phyloP scores from a whole-genome alignment of 805 yeast genomes.

The Cyberlindnera meyerae region DNA sequence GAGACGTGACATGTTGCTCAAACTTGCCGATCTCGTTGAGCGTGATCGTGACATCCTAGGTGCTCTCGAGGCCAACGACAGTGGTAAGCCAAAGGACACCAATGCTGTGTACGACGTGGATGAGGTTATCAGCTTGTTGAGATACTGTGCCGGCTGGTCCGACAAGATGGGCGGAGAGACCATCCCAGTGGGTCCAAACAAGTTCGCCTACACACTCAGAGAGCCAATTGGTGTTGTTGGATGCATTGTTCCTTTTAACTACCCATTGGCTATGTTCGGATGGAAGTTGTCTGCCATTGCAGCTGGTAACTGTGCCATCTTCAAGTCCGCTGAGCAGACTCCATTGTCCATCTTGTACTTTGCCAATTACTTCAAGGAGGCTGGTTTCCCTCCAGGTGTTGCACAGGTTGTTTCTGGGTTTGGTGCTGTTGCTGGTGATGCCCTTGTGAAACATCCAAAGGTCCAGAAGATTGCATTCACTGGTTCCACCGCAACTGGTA shows the following conservation, averaged over 20 bases:
- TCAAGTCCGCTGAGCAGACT: slow-evolving; percentile 47
- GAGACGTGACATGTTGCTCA: slow-evolving; percentile 42
- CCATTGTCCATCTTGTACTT: slow-evolving; percentile 42
- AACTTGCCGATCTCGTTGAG: slow-evolving; percentile 46
- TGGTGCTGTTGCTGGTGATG: slow-evolving; percentile 42
- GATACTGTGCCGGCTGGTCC: slow-evolving; percentile 72
- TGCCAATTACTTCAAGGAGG: slow-evolving; percentile 38
- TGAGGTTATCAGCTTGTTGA: slow-evolving; percentile 50
- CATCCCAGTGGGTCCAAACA: slow-evolving; percentile 52
- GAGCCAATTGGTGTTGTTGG: slow-evolving; percentile 52
- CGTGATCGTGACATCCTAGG: slow-evolving; percentile 47
- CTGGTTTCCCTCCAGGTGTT: slow-evolving; percentile 48
- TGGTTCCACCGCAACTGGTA: slow-evolving; percentile 49
- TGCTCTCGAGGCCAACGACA: slow-evolving; percentile 53
- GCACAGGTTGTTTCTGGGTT: slow-evolving; percentile 41
- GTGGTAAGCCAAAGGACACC: slow-evolving; percentile 50
- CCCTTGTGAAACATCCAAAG: slow-evolving; percentile 39
- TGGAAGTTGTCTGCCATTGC: slow-evolving; percentile 47
- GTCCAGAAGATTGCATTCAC: slow-evolving; percentile 52
- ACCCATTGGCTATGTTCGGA: slow-evolving; percentile 45
- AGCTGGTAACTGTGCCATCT: slow-evolving; percentile 43
- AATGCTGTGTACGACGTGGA: slow-evolving; percentile 58
- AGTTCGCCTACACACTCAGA: slow-evolving; percentile 49
- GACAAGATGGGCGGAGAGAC: slow-evolving; percentile 64
- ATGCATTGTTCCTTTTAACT: slow-evolving; percentile 50